Evolutionary conservation across 2,329 filamentous ascomycete species (phyloP), one percentile per base, ranked within the genome.

Genomic region (Colletotrichum higginsianum): DNA sequence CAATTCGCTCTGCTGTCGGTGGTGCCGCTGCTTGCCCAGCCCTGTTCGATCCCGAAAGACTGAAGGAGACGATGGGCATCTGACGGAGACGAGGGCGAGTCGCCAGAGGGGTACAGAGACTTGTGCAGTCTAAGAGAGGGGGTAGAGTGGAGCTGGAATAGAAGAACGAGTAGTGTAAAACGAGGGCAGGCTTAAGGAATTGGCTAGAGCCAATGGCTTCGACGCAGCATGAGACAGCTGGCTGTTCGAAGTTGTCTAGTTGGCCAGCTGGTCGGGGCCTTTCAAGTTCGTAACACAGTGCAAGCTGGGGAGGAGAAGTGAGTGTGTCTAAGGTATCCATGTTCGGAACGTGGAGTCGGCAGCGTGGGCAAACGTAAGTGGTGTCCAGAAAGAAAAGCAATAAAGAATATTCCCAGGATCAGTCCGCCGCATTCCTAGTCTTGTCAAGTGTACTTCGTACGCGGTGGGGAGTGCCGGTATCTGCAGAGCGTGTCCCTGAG

Each of bases 281-380:
- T 9, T 38, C 35, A 38, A 38, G 35, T 38, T 56, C 12, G 50
- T 12, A 12, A 58, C 11, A 44, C 13, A 47, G 47, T 9, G 18
- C 16, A 11, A 40, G 40, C 40, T 18, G 16, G 23, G 40, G 55
- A 40, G 49, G 49, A 35, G 40, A 26, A 42, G 47, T n/a, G 40
- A 49, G 50, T 64, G 66, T 64, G 68, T 68, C 58, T 42, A 68
- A 42, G 46, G n/a, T 68, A 68, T 63, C 65, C 68, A 58, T 71
- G 58, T 58, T 26, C 38, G 38, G 44, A 68, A 64, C 68, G 68
- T 71, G 68, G 68, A 71, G 68, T 68, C 35, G 52, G 11, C n/a
- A 47, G 53, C 58, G 63, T 68, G 58, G 53, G 50, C 57, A 63
- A 38, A 47, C 58, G 65, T 49, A 60, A 52, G 52, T 68, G 60